Evolutionary conservation across 2,329 filamentous ascomycete species (phyloP).

Genomic region (Fusarium mangiferae): DNA sequence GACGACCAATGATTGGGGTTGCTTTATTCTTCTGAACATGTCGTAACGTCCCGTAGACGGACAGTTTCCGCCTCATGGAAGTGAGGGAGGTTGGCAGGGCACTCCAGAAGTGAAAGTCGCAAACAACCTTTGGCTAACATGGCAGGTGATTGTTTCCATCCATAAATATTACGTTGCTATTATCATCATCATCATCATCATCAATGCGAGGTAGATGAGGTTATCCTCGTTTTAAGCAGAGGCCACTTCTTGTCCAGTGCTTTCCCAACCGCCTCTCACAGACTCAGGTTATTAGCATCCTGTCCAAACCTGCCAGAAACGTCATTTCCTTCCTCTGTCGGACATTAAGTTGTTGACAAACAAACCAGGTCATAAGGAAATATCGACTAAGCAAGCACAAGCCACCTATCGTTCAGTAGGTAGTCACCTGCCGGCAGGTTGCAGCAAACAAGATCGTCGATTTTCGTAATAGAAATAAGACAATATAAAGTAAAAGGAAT

Average conservation of each 20-base stretch:
- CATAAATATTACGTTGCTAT: neutral
- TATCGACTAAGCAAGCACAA: constrained; percentile 6
- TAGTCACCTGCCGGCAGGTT: constrained; percentile 7
- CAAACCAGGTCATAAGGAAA: neutral
- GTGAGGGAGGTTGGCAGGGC: neutral
- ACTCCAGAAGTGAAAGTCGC: neutral
- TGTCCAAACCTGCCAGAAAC: constrained; percentile 5
- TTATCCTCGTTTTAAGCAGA: neutral
- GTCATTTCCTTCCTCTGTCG: constrained; percentile 4
- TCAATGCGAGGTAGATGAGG: neutral
- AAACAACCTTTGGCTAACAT: neutral
- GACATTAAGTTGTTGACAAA: neutral
- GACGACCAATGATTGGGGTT: neutral
- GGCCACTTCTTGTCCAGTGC: constrained; percentile 9
- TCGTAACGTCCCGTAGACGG: neutral
- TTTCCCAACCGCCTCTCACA: neutral
- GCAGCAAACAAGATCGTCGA: constrained; percentile 10
- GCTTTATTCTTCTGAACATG: constrained; percentile 8
- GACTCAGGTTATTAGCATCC: neutral
- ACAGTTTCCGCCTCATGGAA: neutral
- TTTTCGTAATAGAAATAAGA: neutral
- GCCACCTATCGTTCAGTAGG: neutral
- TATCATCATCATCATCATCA: neutral
- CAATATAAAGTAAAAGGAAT: neutral
- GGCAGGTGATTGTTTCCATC: neutral